Evolutionary conservation across 2,329 filamentous ascomycete species (phyloP).

Genomic region (Achaetomium macrosporum): DNA sequence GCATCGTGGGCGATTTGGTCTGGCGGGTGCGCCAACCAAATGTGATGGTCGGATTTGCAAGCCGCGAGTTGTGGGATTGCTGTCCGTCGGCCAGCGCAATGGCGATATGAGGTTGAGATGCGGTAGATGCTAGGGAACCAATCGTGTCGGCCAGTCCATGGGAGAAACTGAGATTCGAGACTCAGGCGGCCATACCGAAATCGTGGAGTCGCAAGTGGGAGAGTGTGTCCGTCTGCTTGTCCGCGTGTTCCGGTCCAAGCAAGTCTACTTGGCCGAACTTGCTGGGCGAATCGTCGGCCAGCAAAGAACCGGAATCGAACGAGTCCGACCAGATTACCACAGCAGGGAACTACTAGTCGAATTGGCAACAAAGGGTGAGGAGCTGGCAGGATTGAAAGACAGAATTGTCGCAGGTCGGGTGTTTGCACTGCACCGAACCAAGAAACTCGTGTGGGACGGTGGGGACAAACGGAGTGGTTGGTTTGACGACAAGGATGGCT

Average conservation of each 20-base stretch:
- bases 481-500: neutral
- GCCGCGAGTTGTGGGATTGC: neutral
- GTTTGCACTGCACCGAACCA: too few species aligned
- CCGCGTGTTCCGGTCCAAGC: neutral
- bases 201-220: neutral
- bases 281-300: neutral
- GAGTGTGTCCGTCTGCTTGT: neutral
- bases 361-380: too few species aligned
- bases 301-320: too few species aligned
- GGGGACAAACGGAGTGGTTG: neutral
- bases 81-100: neutral
- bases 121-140: neutral
- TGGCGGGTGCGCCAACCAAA: neutral
- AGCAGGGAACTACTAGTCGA: too few species aligned
- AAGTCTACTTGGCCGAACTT: too few species aligned
- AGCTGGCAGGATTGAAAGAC: too few species aligned
- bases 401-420: too few species aligned
- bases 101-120: neutral
- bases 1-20: slow-evolving; percentile 17
- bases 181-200: slow-evolving; percentile 11
- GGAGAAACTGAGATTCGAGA: neutral
- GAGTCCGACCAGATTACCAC: too few species aligned
- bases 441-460: neutral
- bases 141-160: slow-evolving; percentile 10
- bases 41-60: neutral